These are phyloP conservation scores for Solanum tarijense DNA, from an alignment of 257 asterid species.

Conservation along the genomic window DNA sequence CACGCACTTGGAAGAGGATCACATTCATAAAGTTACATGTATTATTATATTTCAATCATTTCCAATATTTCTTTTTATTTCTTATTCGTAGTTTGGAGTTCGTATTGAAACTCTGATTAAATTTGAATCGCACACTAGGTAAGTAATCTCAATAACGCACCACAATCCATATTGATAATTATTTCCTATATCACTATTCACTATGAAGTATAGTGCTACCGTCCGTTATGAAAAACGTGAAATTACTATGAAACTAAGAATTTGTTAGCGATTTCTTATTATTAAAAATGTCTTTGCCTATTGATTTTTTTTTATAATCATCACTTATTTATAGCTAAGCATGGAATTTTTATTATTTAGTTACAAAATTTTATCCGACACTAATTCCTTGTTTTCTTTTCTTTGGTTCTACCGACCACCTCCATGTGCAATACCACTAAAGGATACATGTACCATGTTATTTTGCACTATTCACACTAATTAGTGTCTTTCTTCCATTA, in stretches of 20 bases:
- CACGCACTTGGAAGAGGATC: neutral
- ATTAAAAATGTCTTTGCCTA: no score
- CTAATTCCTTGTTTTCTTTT: no score
- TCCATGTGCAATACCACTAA: neutral
- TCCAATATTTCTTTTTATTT: neutral
- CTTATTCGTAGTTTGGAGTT: no score
- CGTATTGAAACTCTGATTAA: rapidly evolving
- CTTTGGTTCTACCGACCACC: neutral
- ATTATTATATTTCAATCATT: neutral
- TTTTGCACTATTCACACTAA: neutral
- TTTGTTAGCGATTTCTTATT: no score
- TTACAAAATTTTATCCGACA: rapidly evolving
- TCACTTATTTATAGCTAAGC: no score
- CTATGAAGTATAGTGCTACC: no score
- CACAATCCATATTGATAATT: no score
- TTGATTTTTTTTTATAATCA: no score
- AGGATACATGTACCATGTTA: neutral
- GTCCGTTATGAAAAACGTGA: no score
- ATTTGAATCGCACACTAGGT: rapidly evolving
- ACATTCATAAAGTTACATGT: neutral
- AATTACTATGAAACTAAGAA: no score
- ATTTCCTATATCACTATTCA: no score
- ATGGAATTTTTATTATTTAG: no score
- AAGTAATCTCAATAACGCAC: rapidly evolving
- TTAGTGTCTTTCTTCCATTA: neutral